Base-by-base conservation (phyloP, 768 basidiomycete species). In the Agrocybe pediades region DNA sequence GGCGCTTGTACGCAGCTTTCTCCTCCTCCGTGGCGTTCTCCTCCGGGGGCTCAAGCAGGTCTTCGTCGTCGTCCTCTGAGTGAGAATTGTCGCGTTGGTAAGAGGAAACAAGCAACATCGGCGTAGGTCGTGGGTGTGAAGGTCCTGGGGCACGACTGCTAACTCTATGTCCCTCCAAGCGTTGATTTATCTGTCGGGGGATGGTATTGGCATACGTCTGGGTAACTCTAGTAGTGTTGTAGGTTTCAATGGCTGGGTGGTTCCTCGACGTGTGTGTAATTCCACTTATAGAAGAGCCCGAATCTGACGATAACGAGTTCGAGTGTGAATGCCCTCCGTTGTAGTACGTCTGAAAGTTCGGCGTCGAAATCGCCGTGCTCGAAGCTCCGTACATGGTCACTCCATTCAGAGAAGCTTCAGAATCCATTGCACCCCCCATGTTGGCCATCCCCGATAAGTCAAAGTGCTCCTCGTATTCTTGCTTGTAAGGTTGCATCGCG, bases 1-100 rank as follows among this genome's bases (percentile, higher is more conserved):
- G 79, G 25, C 93, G 83, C 75, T 93, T 94, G 40, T 79, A 80
- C 61, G 85, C 87, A 58, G 90, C 89, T 59, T 86, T 85, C 64
- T 87, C 83, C 62, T 83, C 73, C 61, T 80, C 77, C 2, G 78
- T 70, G 0, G 79, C 73, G 11, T 81, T 75, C 11, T 70, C 63
- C 13, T 69, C 67, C 2, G 66, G 68, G 19, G 74, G 69, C 29
- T 76, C 76, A 17, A 68, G 71, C 20, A 76, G 71, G 48, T 77
- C 74, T 41, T 80, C 77, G 21, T 87, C 83, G 49, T 84, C 82
- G 9, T 71, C 82, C 1, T 88, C 33, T 36, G 33, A 36, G 3
- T n/a, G 5, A 6, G 33, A 3, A n/a, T 11, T 15, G 13, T 36
- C 33, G 33, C 33, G 80, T 79, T 2, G 69, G 69, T n/a, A 53